Evolutionary conservation across 2,329 filamentous ascomycete genomes (phyloP), one percentile per base, ranked within the genome.

Genomic region (Tolypocladium capitatum): DNA sequence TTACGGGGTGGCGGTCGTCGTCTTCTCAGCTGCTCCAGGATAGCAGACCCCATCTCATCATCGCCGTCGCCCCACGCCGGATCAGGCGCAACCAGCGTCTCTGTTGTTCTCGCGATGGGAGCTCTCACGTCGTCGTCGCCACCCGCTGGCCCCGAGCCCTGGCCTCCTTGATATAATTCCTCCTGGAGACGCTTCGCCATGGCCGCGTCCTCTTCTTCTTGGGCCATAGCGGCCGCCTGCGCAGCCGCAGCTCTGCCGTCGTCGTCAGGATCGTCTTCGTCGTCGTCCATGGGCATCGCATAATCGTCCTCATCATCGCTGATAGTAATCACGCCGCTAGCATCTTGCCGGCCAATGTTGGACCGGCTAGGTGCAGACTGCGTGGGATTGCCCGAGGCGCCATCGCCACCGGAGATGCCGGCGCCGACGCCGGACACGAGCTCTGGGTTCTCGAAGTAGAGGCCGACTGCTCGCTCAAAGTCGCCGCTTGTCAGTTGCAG

Each of bases 171-270:
- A 58, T 96, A 97, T 60, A 95, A 76, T 65, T 98, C 89, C 60
- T 98, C 86, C 63, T 98, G 92, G 50, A 98, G 66, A 49, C 86
- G 80, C 63, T 90, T 80, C 7, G 92, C 92, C 81, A 97, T 91
- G 40, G 86, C 90, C 46, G 88, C 90, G 59, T 98, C 92, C 58
- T 95, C 89, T 53, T 96, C 90, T 54, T 85, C 79, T 46, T 81
- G 72, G 16, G 75, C 78, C 35, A 73, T 66, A 2, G 61, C 60
- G 4, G 61, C 66, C 1, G 64, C 68, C 21, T 65, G 63, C 5
- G 62, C 64, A 4, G 68, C 67, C 18, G 68, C 68, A 18, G 67
- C 62, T 18, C 65, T 65, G 46, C 68, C 64, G 48, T 64, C 66
- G 31, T 62, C 59, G 16, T 63, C 60, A 68, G 64, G 34, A 63